These are phyloP conservation scores for Fusarium pseudonygamai DNA, from an alignment of 2,329 filamentous ascomycete genomes.

Conservation along the genomic window DNA sequence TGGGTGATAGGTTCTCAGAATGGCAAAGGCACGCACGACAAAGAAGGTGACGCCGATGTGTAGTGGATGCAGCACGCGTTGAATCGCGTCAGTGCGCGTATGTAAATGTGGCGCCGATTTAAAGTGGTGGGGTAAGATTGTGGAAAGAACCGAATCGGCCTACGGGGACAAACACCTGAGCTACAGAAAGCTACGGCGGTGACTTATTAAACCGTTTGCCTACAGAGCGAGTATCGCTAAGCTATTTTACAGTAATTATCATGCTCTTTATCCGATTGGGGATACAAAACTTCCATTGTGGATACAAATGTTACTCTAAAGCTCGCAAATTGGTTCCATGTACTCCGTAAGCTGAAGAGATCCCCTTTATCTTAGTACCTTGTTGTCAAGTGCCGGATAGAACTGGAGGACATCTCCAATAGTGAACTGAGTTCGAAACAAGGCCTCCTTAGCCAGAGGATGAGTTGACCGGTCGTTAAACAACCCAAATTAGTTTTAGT, in stretches of 20 bases:
- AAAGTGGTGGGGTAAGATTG: constrained; percentile 39
- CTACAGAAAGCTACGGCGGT: not conserved
- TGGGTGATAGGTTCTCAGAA: not conserved
- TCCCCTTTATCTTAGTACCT: not conserved
- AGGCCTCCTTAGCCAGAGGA: not conserved
- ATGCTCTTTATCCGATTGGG: not conserved
- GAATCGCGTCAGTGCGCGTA: constrained; percentile 36
- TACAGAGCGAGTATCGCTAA: not conserved
- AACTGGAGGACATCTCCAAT: not conserved
- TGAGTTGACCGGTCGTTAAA: too few relatives aligned
- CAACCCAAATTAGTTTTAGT: not conserved
- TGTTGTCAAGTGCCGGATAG: not conserved
- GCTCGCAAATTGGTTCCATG: not conserved
- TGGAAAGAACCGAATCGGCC: not conserved
- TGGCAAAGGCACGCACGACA: not conserved
- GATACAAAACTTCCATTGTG: not conserved
- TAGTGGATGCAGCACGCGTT: constrained; percentile 32
- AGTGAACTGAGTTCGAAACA: not conserved
- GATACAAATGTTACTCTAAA: not conserved
- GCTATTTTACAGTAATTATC: not conserved
- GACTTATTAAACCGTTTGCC: not conserved
- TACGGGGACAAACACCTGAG: not conserved
- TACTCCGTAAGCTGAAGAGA: not conserved
- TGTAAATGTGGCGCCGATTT: constrained; percentile 28
- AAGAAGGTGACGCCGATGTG: not conserved